Evolutionary conservation across 2,329 filamentous ascomycete species (phyloP).

Genomic region (Fragosphaeria purpurea): DNA sequence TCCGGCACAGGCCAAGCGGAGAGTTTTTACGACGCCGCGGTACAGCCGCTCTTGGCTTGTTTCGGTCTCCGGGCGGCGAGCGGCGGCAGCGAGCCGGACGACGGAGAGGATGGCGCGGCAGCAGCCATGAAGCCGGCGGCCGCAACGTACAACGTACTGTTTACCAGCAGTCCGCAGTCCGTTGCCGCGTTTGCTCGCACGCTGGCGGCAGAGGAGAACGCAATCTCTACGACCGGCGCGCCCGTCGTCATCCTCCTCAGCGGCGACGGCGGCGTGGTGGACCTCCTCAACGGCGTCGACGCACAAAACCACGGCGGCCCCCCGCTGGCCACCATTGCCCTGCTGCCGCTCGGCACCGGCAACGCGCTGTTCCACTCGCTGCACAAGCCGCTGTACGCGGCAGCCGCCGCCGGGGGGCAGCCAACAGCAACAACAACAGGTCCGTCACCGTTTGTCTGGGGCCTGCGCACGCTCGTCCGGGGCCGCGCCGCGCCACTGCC

Average conservation of each 20-base stretch:
- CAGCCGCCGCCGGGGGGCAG: constrained; percentile 7
- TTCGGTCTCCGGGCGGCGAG: constrained; percentile 27
- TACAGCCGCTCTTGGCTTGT: constrained; percentile 44
- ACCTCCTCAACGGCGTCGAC: constrained; percentile 59
- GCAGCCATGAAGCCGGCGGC: not conserved
- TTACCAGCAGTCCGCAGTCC: constrained; percentile 53
- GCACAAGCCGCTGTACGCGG: constrained; percentile 45
- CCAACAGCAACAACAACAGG: too few species aligned
- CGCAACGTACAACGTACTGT: constrained; percentile 39
- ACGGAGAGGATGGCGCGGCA: too few species aligned
- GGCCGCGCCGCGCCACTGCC: constrained; percentile 48
- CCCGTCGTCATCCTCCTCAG: constrained; percentile 66
- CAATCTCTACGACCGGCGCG: not conserved
- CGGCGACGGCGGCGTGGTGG: constrained; percentile 78
- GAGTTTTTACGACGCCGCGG: constrained; percentile 42
- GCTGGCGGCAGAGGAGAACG: constrained; percentile 18
- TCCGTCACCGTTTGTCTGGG: constrained; percentile 38
- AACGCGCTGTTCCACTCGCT: constrained; percentile 56
- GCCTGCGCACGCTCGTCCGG: constrained; percentile 48
- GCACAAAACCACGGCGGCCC: constrained; percentile 8
- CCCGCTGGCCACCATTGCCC: constrained; percentile 33
- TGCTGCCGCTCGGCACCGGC: constrained; percentile 54
- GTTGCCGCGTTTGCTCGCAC: constrained; percentile 51
- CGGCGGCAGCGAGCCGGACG: not conserved
- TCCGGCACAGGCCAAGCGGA: constrained; percentile 53